Conservation (phyloP, 768 basidiomycete genomes). For the Lactarius sp. region DNA sequence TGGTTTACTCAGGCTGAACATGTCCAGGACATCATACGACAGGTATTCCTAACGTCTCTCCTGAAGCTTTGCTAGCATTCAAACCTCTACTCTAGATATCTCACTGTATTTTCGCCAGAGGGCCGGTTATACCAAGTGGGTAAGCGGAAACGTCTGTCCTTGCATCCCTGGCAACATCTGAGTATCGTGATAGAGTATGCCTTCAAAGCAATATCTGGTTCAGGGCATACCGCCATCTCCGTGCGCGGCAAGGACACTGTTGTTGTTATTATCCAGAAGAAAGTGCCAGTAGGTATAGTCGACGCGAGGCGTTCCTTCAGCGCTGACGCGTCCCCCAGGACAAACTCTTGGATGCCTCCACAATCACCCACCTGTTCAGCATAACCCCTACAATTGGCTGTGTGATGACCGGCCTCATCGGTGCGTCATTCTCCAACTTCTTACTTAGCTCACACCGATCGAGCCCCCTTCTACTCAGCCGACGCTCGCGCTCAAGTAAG, state of each 20-base stretch:
- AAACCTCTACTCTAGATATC: constrained; percentile 52
- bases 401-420: constrained; percentile 96
- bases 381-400: constrained; percentile 96
- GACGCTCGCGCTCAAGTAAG: constrained; percentile 88
- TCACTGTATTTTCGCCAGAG: constrained; percentile 96
- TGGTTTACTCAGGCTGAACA: constrained; percentile 33
- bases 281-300: constrained; percentile 68
- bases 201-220: constrained; percentile 98
- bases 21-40: constrained; percentile 95
- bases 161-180: background rate
- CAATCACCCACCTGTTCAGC: constrained; percentile 92
- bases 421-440: constrained; percentile 40
- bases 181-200: constrained; percentile 74
- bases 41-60: constrained; percentile 41
- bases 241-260: constrained; percentile 92
- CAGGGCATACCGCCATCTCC: constrained; percentile 89
- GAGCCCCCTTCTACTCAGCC: constrained; percentile 44
- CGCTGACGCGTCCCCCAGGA: constrained; percentile 51
- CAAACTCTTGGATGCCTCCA: constrained; percentile 92
- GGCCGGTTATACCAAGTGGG: constrained; percentile 99
- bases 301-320: constrained; percentile 4
- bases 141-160: constrained; percentile 36
- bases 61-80: background rate
- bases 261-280: constrained; percentile 97
- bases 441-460: background rate